Evolutionary conservation across 352 stramenopile genomes (phyloP).

Genomic region (Thalassiosira allenii): DNA sequence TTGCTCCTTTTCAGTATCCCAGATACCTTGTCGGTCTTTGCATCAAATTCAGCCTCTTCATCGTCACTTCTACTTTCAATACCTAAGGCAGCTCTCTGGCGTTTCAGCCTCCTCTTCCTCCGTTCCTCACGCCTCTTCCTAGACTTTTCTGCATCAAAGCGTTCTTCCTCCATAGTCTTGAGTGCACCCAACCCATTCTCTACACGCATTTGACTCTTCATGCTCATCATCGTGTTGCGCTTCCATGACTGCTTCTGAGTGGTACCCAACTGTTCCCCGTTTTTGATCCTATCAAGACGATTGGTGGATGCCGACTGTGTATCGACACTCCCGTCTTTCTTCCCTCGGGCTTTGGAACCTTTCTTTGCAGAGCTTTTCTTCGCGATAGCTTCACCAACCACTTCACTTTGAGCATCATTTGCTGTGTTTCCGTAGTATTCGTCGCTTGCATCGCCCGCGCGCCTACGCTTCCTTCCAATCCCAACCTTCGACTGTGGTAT

Average conservation of each 20-base stretch:
- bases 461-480: slow-evolving; percentile 4
- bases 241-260: slow-evolving; percentile 3
- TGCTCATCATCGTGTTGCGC: slow-evolving; percentile 55
- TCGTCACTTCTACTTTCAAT: slow-evolving; percentile 22
- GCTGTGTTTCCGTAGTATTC: slow-evolving; percentile 41
- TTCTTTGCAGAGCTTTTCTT: slow-evolving; percentile 4
- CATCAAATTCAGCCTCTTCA: slow-evolving; percentile 31
- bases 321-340: too few relatives aligned
- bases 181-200: slow-evolving; percentile 48
- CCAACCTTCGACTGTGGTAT: slow-evolving; percentile 30
- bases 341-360: slow-evolving; percentile 11
- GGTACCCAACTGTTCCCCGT: slow-evolving; percentile 44
- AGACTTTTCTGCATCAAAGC: slow-evolving; percentile 47
- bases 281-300: slow-evolving; percentile 62
- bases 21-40: slow-evolving; percentile 7
- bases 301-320: slow-evolving; percentile 21
- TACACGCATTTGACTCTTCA: slow-evolving; percentile 55
- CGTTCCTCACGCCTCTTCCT: slow-evolving; percentile 45
- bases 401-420: slow-evolving; percentile 5
- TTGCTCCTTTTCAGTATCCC: slow-evolving; percentile 32
- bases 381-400: neutral
- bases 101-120: slow-evolving; percentile 29
- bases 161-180: slow-evolving; percentile 51
- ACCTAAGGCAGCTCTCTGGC: slow-evolving; percentile 31
- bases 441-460: neutral